Percentiles rank a stretch among this genome's conserved stretches.
phyloP scores from a whole-genome alignment of 768 basidiomycete species.

The Mycena epipterygia region DNA sequence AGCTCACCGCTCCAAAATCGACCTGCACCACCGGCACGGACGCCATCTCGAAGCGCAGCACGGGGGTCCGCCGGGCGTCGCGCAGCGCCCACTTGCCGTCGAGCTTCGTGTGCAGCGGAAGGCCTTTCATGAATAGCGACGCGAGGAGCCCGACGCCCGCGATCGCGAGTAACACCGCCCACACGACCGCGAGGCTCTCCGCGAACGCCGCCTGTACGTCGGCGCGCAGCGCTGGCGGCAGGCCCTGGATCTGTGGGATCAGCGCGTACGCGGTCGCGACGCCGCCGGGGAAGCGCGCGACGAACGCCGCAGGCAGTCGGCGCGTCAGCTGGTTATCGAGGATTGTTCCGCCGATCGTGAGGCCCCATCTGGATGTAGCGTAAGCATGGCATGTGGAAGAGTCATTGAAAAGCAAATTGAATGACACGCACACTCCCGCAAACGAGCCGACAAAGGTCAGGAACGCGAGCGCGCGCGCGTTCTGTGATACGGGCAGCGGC shows the following conservation, averaged over 20 bases:
- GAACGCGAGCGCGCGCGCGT: slow-evolving; percentile 55
- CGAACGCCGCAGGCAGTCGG: slow-evolving; percentile 39
- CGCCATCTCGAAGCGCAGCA: slow-evolving; percentile 11
- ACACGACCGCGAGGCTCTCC: slow-evolving; percentile 44
- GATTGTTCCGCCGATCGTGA: slow-evolving; percentile 48
- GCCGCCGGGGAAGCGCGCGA: slow-evolving; percentile 19
- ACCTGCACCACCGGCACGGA: slow-evolving; percentile 8
- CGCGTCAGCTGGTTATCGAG: slow-evolving; percentile 49
- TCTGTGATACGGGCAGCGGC: slow-evolving; percentile 36
- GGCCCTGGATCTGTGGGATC: slow-evolving; percentile 41
- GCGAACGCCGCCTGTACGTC: slow-evolving; percentile 43
- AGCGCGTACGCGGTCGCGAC: slow-evolving; percentile 42
- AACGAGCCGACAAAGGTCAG: slow-evolving; percentile 41
- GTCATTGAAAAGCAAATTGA: not conserved
- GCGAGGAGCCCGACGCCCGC: slow-evolving; percentile 42
- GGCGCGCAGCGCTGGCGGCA: slow-evolving; percentile 31
- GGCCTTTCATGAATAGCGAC: slow-evolving; percentile 42
- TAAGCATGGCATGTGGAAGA: not conserved
- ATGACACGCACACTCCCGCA: slow-evolving; percentile 19
- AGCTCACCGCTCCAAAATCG: not conserved
- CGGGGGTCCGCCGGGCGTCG: not conserved
- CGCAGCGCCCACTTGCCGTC: slow-evolving; percentile 49
- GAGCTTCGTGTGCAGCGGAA: slow-evolving; percentile 42
- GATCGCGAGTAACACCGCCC: slow-evolving; percentile 46
- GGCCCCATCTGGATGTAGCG: slow-evolving; percentile 40